Percentiles rank a stretch among this genome's conserved stretches.
These are phyloP conservation scores for Lasiodiplodia sp. DNA, from an alignment of 2,329 filamentous ascomycete species.

Conservation along the genomic window DNA sequence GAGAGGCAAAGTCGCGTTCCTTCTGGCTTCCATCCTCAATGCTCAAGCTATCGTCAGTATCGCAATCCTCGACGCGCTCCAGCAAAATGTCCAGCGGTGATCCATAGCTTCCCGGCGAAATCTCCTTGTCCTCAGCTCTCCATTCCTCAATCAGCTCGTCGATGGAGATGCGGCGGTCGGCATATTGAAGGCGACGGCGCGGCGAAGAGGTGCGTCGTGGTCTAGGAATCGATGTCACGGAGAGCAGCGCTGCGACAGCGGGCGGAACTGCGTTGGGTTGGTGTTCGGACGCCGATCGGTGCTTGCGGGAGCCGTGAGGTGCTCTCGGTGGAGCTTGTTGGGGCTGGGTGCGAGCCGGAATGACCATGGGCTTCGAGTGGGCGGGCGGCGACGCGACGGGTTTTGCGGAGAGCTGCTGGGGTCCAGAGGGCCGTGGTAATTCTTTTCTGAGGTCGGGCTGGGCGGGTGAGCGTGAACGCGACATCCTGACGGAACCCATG, in stretches of 20 bases:
- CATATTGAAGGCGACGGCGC: slow-evolving; percentile 47
- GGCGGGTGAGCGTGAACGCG: slow-evolving; percentile 9
- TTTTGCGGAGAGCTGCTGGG: slow-evolving; percentile 25
- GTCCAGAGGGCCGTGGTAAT: slow-evolving; percentile 28
- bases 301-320: neutral
- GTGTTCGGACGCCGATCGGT: slow-evolving; percentile 43
- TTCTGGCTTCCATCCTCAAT: slow-evolving; percentile 51
- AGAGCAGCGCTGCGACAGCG: slow-evolving; percentile 65
- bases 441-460: slow-evolving; percentile 8
- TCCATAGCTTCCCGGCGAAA: slow-evolving; percentile 49
- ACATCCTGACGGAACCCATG: slow-evolving; percentile 29
- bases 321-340: neutral
- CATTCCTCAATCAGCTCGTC: slow-evolving; percentile 64
- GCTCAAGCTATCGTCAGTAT: slow-evolving; percentile 47
- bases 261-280: slow-evolving; percentile 57
- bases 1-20: slow-evolving; percentile 45
- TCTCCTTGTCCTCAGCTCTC: slow-evolving; percentile 54
- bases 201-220: slow-evolving; percentile 48
- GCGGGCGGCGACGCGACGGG: slow-evolving; percentile 38
- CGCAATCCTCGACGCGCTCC: slow-evolving; percentile 59
- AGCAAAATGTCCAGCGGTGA: slow-evolving; percentile 63
- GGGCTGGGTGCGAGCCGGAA: slow-evolving; percentile 46
- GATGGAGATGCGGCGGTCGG: slow-evolving; percentile 58
- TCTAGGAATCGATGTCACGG: slow-evolving; percentile 66
- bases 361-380: slow-evolving; percentile 52